Conservation (phyloP, 2,329 filamentous ascomycete species). For the Coniochaeta sp. region DNA sequence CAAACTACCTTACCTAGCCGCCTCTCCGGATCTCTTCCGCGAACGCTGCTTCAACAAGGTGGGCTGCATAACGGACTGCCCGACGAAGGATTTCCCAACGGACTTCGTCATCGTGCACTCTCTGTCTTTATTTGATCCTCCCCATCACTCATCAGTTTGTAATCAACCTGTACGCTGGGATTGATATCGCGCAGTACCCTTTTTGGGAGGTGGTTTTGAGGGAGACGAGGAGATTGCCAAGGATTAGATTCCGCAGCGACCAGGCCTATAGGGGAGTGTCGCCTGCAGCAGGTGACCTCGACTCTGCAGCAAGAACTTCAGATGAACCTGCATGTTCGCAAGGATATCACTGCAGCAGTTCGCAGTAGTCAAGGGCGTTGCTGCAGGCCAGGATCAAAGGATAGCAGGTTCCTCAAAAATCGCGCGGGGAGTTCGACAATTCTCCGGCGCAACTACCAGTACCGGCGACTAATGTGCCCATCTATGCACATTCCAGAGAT, state of each 20-base stretch:
- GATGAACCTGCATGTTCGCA: neutral
- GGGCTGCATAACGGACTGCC: neutral
- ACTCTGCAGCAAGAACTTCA: neutral
- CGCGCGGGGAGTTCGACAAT: too few relatives aligned
- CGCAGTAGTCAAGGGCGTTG: neutral
- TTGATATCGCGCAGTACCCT: neutral
- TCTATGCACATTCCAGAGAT: too few relatives aligned
- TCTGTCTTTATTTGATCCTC: neutral
- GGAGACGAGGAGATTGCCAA: neutral
- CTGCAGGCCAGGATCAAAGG: neutral
- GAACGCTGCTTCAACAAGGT: neutral
- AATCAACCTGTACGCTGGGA: neutral
- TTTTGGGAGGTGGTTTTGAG: too few relatives aligned
- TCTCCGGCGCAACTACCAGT: too few relatives aligned
- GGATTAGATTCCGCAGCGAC: neutral
- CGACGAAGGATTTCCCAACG: neutral
- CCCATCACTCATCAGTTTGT: neutral
- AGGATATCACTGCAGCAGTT: neutral
- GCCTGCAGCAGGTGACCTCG: neutral
- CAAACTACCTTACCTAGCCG: conserved; percentile 1
- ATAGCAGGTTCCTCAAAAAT: too few relatives aligned
- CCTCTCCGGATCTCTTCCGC: neutral
- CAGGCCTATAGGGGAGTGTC: neutral
- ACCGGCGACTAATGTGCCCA: too few relatives aligned
- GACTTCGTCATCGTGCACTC: too few relatives aligned